Evolutionary conservation across 139 green algal species (phyloP), one percentile per base, ranked within the genome.

Genomic region (Chlamydomonas urium): DNA sequence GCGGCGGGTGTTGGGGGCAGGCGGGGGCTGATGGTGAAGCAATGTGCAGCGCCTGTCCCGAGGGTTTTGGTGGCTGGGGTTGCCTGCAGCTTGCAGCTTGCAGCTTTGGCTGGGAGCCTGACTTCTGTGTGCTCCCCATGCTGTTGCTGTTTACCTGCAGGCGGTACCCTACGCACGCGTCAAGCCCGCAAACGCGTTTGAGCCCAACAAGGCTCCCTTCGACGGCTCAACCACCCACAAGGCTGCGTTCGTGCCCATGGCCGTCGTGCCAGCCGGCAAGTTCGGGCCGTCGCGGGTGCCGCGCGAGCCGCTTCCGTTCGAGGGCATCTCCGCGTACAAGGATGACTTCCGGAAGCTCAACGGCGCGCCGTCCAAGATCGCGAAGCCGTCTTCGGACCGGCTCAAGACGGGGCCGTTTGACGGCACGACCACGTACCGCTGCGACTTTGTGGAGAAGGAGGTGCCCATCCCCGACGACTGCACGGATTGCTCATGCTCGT

Each of bases 391-490:
- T 29, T 28, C 32, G 17, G 5, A 38, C 6, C 8, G 14, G 60
- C 8, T 21, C 8, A 29, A 47, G 60, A 48, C 31, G 23, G 4
- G 17, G n/a, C 68, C 68, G 4, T 74, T 74, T 74, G 68, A 74
- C 23, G 68, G 68, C 1, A 21, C n/a, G 34, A 38, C 68, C 5
- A 74, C 68, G n/a, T 74, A 74, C 68, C 34, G 56, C 5, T 48
- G 48, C 2, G 68, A 74, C 35, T 77, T 67, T 32, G 29, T 66
- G 31, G 53, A 71, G 61, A 77, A 77, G 48, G 71, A 77, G 60
- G 72, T 77, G 28, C 71, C 71, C 2, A 47, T 33, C 32, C 8
- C 6, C 8, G 23, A 48, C 4, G 53, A 63, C 6, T 50, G 42
- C 42, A 4, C 28, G 14, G 60, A 68, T n/a, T 68, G 60, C 33